These are phyloP conservation scores for Lathyrus sativus DNA, from an alignment of 306 rosid genomes.

Conservation along the genomic window DNA sequence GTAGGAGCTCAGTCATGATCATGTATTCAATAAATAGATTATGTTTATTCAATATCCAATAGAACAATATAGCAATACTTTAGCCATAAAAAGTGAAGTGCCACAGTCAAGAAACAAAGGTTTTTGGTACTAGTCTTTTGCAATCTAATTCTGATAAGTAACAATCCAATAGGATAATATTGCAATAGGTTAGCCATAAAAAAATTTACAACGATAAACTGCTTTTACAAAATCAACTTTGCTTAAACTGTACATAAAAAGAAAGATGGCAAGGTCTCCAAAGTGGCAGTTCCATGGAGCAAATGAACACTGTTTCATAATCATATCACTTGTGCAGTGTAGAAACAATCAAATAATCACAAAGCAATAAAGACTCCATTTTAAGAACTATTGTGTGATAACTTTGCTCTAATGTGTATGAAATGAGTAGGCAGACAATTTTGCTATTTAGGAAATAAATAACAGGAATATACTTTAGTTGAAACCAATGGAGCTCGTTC, in stretches of 20 bases:
- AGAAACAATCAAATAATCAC: constrained; percentile 18
- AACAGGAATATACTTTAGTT: constrained; percentile 66
- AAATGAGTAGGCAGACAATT: constrained; percentile 30
- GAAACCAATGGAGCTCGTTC: constrained; percentile 97
- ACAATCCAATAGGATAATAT: constrained; percentile 9
- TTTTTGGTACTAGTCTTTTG: background rate
- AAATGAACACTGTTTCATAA: constrained; percentile 10
- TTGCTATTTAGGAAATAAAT: constrained; percentile 29
- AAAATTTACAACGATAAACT: background rate
- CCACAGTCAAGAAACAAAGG: background rate
- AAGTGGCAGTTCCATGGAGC: constrained; percentile 23
- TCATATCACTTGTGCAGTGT: constrained; percentile 21
- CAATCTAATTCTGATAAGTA: background rate
- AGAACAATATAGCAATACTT: background rate
- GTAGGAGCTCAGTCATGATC: constrained; percentile 16
- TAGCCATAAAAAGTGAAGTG: background rate
- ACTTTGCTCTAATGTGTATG: constrained; percentile 18
- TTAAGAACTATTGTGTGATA: constrained; percentile 5
- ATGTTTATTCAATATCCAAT: background rate
- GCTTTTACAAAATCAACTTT: background rate
- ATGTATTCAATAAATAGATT: background rate
- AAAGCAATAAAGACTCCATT: constrained; percentile 14
- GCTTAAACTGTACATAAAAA: constrained; percentile 5
- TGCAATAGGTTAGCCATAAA: constrained; percentile 10
- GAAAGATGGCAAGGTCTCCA: constrained; percentile 7